Conservation (phyloP, 352 stramenopile genomes). For the Phytophthora colocasiae region DNA sequence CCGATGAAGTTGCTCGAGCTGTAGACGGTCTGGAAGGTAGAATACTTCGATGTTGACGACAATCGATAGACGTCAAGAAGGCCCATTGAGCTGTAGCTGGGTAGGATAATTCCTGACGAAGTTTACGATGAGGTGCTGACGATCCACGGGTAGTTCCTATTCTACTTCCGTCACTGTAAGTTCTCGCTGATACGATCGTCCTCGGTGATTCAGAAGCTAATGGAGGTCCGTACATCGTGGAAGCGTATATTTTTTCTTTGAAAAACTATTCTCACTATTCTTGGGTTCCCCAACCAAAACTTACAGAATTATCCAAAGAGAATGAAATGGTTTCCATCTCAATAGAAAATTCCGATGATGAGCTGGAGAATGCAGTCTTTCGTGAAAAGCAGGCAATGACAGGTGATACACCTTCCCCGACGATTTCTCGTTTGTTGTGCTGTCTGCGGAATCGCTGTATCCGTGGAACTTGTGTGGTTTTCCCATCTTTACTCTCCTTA, state of each 20-base stretch:
- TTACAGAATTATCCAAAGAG: too few species aligned
- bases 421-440: too few species aligned
- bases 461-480: too few species aligned
- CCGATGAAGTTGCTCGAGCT: slow-evolving; percentile 12
- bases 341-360: too few species aligned
- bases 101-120: slow-evolving; percentile 28
- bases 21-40: slow-evolving; percentile 30
- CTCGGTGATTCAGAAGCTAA: slow-evolving; percentile 24
- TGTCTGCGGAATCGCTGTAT: too few species aligned
- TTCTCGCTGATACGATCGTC: slow-evolving; percentile 14
- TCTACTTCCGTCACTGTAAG: not conserved
- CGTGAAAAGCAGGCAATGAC: too few species aligned
- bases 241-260: slow-evolving; percentile 1
- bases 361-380: too few species aligned
- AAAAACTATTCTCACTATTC: slow-evolving; percentile 23
- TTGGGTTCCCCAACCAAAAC: slow-evolving; percentile 6
- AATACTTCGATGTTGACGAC: slow-evolving; percentile 8
- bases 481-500: too few species aligned
- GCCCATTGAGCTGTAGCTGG: slow-evolving; percentile 31
- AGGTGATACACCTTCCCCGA: too few species aligned
- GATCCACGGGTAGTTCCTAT: slow-evolving; percentile 8
- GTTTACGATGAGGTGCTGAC: slow-evolving; percentile 23
- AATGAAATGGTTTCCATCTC: too few species aligned
- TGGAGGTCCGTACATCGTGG: slow-evolving; percentile 20
- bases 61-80: slow-evolving; percentile 25